Evolutionary conservation across 768 basidiomycete species (phyloP).

Genomic region (Pilatotrama ljubarskyi): DNA sequence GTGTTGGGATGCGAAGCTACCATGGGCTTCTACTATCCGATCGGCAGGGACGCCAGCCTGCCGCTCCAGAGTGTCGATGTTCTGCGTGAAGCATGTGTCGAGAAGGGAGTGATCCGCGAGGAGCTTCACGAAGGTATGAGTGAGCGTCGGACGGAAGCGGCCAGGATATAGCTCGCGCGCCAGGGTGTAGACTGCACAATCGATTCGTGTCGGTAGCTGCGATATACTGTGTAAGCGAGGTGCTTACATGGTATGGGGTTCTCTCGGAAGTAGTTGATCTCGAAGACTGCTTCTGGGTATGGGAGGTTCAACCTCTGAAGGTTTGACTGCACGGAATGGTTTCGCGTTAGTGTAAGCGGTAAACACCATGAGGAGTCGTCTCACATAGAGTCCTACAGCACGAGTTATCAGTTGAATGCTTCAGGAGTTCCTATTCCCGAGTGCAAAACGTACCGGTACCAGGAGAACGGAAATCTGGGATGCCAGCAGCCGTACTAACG

Average conservation of each 20-base stretch:
- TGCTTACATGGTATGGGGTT: slow-evolving; percentile 78
- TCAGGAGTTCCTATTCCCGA: background rate
- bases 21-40: slow-evolving; percentile 92
- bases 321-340: slow-evolving; percentile 55
- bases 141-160: slow-evolving; percentile 80
- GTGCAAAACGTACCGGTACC: slow-evolving; percentile 32
- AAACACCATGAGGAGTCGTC: background rate
- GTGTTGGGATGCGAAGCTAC: slow-evolving; percentile 85
- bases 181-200: slow-evolving; percentile 76
- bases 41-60: slow-evolving; percentile 72
- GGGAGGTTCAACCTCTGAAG: slow-evolving; percentile 76
- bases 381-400: slow-evolving; percentile 26
- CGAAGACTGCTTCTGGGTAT: slow-evolving; percentile 95
- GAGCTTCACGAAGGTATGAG: slow-evolving; percentile 89
- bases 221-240: too few species aligned
- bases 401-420: background rate
- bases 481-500: slow-evolving; percentile 45
- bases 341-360: background rate
- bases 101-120: slow-evolving; percentile 70
- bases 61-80: slow-evolving; percentile 91
- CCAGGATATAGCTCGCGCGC: slow-evolving; percentile 94
- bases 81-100: slow-evolving; percentile 83
- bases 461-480: slow-evolving; percentile 56
- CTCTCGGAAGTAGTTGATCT: slow-evolving; percentile 79
- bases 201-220: too few species aligned